Evolutionary conservation across 2,329 filamentous ascomycete species (phyloP).

Genomic region (Ophiognomonia clavigignenti-juglandacearum): DNA sequence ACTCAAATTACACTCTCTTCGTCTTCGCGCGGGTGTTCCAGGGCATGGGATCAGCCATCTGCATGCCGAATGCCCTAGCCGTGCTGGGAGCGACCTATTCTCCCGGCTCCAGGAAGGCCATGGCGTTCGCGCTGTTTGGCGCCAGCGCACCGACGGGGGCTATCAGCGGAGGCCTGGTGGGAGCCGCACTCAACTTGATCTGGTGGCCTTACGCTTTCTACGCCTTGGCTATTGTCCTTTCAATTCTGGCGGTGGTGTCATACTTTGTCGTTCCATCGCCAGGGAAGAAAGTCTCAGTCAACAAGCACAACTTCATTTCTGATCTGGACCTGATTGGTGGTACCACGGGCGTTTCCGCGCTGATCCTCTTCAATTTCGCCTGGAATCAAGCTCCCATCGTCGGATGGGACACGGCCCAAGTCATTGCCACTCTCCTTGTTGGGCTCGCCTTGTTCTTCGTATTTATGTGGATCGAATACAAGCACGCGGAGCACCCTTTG

Average conservation of each 20-base stretch:
- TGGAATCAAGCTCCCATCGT: conserved; percentile 55
- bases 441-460: conserved; percentile 41
- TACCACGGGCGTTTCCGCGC: conserved; percentile 37
- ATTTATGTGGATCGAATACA: conserved; percentile 48
- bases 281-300: conserved; percentile 1
- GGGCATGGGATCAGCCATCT: conserved; percentile 49
- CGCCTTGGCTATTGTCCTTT: conserved; percentile 21
- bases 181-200: conserved; percentile 22
- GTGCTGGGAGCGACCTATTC: conserved; percentile 49
- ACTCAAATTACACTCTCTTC: conserved; percentile 31
- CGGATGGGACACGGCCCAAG: conserved; percentile 46
- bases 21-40: conserved; percentile 44
- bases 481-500: conserved; percentile 43
- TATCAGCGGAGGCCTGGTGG: conserved; percentile 25
- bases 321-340: conserved; percentile 24
- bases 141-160: conserved; percentile 25
- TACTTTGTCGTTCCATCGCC: conserved; percentile 18
- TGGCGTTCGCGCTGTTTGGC: conserved; percentile 31
- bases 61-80: conserved; percentile 52
- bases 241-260: conserved; percentile 20
- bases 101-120: conserved; percentile 28
- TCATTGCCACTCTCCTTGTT: conserved; percentile 46
- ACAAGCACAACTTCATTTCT: conserved; percentile 11
- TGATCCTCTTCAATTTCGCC: conserved; percentile 53
- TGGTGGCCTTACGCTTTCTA: conserved; percentile 30